Base-by-base conservation (phyloP, 2,329 filamentous ascomycete species). In the Colletotrichum liaoningense region DNA sequence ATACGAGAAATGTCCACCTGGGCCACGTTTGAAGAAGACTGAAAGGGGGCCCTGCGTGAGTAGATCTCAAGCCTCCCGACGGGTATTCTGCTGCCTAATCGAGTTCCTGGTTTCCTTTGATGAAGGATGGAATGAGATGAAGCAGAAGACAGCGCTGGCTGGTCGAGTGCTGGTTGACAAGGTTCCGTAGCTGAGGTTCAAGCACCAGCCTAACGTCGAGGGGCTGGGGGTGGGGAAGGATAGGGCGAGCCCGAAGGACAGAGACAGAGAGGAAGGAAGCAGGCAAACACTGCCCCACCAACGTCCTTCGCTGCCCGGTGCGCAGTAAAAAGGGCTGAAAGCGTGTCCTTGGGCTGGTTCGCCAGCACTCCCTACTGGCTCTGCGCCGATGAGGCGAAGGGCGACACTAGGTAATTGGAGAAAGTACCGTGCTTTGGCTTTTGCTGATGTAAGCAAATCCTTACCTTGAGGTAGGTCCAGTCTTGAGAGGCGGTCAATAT, bases 71-170 rank as follows among this genome's bases (percentile, higher is more conserved):
- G 12, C 42, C 19, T 28, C 33, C 42, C n/a, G 52, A 26, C n/a
- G 33, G 52, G 55, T 66, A 70, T 70, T 73, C 60, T 71, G 71
- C 71, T 73, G 67, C 71, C 71, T 73, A 71, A 71, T 64, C 19
- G 49, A 71, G 56, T 70, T 62, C 35, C 56, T 73, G 67, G 28
- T 58, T 56, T 30, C 26, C 35, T 49, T 64, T 46, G 62, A 73
- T 66, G 71, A 62, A 71, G 71, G 71, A 57, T 66, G 71, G 71
- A 71, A 70, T 62, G 71, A 68, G 42, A 58, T 38, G 57, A 63
- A 52, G 33, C 33, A 35, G 42, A 59, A 63, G 60, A 70, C 60
- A 65, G 38, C 49, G 60, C 71, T 56, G 67, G 67, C 55, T 52
- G 66, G 60, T 69, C 55, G 67, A 64, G 38, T 49, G 59, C 26